These are phyloP conservation scores for Curvularia lunata DNA, from an alignment of 2,329 filamentous ascomycete genomes.

Conservation along the genomic window DNA sequence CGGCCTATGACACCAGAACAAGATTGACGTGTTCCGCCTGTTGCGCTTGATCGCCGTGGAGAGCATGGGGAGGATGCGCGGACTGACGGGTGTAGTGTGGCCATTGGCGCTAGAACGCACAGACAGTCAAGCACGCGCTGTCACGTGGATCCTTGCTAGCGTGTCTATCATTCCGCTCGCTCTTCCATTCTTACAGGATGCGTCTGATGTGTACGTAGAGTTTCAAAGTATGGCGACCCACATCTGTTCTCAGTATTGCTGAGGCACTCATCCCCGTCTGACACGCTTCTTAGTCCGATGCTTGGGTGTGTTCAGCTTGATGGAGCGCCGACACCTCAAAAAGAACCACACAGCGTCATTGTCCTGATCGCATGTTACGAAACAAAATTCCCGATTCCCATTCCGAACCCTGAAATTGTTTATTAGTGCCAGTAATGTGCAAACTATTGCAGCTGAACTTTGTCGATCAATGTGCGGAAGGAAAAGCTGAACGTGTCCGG, in stretches of 20 bases:
- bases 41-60: not conserved
- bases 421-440: not conserved
- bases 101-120: slow-evolving; percentile 8
- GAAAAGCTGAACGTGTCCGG: slow-evolving; percentile 1
- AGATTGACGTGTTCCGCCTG: not conserved
- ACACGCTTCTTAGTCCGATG: not conserved
- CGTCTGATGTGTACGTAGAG: not conserved
- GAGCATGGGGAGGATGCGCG: slow-evolving; percentile 3
- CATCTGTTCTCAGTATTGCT: not conserved
- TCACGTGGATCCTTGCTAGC: slow-evolving; percentile 12
- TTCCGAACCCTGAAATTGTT: not conserved
- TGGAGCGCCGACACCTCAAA: not conserved
- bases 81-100: not conserved
- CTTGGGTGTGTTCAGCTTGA: not conserved
- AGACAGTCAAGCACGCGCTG: slow-evolving; percentile 6
- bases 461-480: not conserved
- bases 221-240: not conserved
- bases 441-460: not conserved
- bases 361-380: not conserved
- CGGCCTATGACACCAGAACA: not conserved
- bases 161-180: not conserved
- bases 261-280: not conserved
- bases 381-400: not conserved
- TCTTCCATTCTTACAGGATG: not conserved
- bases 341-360: not conserved